Evolutionary conservation across 2,329 filamentous ascomycete genomes (phyloP), one percentile per base, ranked within the genome.

Genomic region (Zasmidium angulare): DNA sequence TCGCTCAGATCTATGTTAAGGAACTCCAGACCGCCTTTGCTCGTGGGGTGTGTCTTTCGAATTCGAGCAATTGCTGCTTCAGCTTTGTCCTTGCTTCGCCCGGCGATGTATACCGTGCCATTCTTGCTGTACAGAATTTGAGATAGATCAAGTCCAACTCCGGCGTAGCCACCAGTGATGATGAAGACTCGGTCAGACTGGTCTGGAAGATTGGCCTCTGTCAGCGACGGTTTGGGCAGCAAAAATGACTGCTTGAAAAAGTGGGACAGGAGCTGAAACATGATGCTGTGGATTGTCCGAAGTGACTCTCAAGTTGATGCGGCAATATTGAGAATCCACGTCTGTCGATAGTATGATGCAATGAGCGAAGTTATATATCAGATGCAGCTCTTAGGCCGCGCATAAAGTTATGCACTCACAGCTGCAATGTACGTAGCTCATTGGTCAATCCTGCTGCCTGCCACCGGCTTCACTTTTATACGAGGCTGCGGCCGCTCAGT

Each of bases 401-500:
- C n/a, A n/a, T n/a, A n/a, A n/a, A n/a, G n/a, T n/a, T n/a, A n/a
- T n/a, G n/a, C n/a, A n/a, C n/a, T n/a, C n/a, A n/a, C n/a, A n/a
- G n/a, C n/a, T n/a, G n/a, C n/a, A n/a, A n/a, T n/a, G n/a, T n/a
- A n/a, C n/a, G n/a, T n/a, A n/a, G n/a, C 87, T 89, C 66, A 88
- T 85, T 65, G 87, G 88, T 80, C 82, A 88, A 66, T 86, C 80
- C n/a, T 84, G 74, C 64, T 86, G 85, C 0, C 78, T 70, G 62
- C 78, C 81, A 14, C 76, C 70, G 57, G 77, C 80, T 2, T 77
- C 80, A 0, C 77, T 79, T 48, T 84, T 78, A 52, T 79, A n/a
- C n/a, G n/a, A n/a, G n/a, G n/a, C n/a, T n/a, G n/a, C n/a, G n/a
- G n/a, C n/a, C n/a, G n/a, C n/a, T n/a, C n/a, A n/a, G n/a, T n/a